Percentiles rank a stretch among this genome's conserved stretches.
These are phyloP conservation scores for Cladosporium sphaerospermum DNA, from an alignment of 2,329 filamentous ascomycete genomes.

Conservation along the genomic window DNA sequence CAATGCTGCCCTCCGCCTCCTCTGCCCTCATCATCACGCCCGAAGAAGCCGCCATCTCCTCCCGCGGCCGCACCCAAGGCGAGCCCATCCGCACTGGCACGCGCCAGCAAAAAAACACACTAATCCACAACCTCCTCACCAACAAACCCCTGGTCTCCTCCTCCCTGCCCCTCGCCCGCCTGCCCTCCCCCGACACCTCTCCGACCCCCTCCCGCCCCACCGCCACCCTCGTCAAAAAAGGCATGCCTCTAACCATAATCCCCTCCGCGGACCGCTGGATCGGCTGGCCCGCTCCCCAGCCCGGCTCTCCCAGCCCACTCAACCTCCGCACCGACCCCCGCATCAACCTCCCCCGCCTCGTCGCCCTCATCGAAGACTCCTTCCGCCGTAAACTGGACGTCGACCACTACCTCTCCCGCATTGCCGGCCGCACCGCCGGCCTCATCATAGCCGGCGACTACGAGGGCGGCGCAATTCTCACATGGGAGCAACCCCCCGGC, in stretches of 20 bases:
- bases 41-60: constrained; percentile 65
- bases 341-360: constrained; percentile 75
- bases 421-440: constrained; percentile 75
- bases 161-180: constrained; percentile 70
- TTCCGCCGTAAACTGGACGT: constrained; percentile 82
- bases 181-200: constrained; percentile 33
- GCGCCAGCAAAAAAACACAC: constrained; percentile 65
- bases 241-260: constrained; percentile 80
- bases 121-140: constrained; percentile 93
- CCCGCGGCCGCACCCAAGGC: constrained; percentile 24
- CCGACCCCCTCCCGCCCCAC: constrained; percentile 26
- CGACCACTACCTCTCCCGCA: constrained; percentile 72
- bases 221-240: constrained; percentile 82
- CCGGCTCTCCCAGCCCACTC: constrained; percentile 49
- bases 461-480: constrained; percentile 89
- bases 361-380: constrained; percentile 87
- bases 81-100: constrained; percentile 36
- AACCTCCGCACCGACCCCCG: constrained; percentile 66
- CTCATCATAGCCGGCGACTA: constrained; percentile 95
- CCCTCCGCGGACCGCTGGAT: constrained; percentile 57
- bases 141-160: constrained; percentile 91
- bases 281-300: constrained; percentile 51
- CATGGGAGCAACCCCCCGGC: constrained; percentile 72
- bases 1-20: constrained; percentile 72
- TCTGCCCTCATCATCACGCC: constrained; percentile 88